Base-by-base conservation (phyloP, 352 stramenopile species). In the Aphanomyces astaci region DNA sequence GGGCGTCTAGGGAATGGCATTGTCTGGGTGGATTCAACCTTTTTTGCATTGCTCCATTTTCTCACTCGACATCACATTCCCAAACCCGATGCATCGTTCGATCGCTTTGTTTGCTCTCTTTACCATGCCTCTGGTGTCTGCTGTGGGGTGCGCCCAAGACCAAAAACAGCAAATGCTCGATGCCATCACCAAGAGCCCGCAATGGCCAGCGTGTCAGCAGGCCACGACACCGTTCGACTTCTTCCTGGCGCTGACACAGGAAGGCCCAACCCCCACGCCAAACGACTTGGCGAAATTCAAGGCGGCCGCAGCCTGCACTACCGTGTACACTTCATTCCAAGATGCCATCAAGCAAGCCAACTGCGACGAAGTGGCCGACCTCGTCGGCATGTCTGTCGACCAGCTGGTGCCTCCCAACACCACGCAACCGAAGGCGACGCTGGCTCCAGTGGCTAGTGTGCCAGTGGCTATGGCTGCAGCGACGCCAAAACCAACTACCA, bases 131-230 rank as follows among this genome's bases (percentile, higher is more conserved):
- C 10, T 27, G 1, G 24, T 31, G 51, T 25, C 24, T 4, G 55
- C 55, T 2, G 28, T 45, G 4, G 25, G 25, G n/a, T 64, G 55
- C 55, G 48, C 53, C 10, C 25, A 10, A 28, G 28, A n/a, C 25
- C 55, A 64, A 49, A 64, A 64, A 25, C 55, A 64, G 36, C 30
- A 46, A 36, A 64, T 64, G 55, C 30, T 64, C 11, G n/a, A 22
- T 22, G 30, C 55, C 5, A 64, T 64, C 36, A 49, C 36, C 30
- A 64, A 17, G 27, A 36, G 39, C 25, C 27, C 55, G 36, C 17
- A 64, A n/a, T 64, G 55, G 55, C 19, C 55, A 2, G 30, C 55
- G 22, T 64, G 55, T 36, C 55, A 64, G 25, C 17, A 64, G 22
- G 32, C 55, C 25, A 64, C 55, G 17, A 32, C 55, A 5, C 55